Conservation (phyloP, 257 asterid genomes). For the Phtheirospermum japonicum region DNA sequence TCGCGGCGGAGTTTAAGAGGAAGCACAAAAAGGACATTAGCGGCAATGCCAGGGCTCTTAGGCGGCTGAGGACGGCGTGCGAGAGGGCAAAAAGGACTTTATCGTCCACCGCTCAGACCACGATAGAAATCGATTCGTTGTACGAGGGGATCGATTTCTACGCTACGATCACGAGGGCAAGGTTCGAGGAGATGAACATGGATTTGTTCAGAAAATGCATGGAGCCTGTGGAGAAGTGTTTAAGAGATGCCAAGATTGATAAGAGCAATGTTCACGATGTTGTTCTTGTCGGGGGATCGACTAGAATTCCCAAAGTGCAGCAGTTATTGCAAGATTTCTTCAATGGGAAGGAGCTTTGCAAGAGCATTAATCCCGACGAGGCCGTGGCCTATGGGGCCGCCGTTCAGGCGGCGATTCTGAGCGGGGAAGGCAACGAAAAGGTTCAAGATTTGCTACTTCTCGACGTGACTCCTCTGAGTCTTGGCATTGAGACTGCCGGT, state of each 20-base stretch:
- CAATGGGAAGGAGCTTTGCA: conserved; percentile 40
- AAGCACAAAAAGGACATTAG: conserved; percentile 40
- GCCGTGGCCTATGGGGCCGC: conserved; percentile 43
- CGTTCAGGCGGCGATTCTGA: conserved; percentile 35
- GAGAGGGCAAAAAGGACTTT: conserved; percentile 43
- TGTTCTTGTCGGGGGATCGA: conserved; percentile 40
- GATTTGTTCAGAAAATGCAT: conserved; percentile 39
- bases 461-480: conserved; percentile 33
- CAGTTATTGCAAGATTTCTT: conserved; percentile 41
- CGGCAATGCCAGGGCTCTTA: conserved; percentile 37
- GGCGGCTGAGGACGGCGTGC: conserved; percentile 40
- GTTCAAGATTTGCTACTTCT: conserved; percentile 39
- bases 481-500: conserved; percentile 39
- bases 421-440: conserved; percentile 38
- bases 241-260: conserved; percentile 41
- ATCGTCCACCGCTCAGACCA: conserved; percentile 41
- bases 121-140: conserved; percentile 40
- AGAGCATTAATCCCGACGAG: conserved; percentile 40
- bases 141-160: conserved; percentile 40
- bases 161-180: conserved; percentile 33
- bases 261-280: conserved; percentile 33
- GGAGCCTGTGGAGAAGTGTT: conserved; percentile 45
- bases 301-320: conserved; percentile 40
- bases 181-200: conserved; percentile 42
- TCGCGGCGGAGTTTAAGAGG: conserved; percentile 42